Evolutionary conservation across 176 grass and related monocot genomes (phyloP).

Genomic region (Carex pumila): DNA sequence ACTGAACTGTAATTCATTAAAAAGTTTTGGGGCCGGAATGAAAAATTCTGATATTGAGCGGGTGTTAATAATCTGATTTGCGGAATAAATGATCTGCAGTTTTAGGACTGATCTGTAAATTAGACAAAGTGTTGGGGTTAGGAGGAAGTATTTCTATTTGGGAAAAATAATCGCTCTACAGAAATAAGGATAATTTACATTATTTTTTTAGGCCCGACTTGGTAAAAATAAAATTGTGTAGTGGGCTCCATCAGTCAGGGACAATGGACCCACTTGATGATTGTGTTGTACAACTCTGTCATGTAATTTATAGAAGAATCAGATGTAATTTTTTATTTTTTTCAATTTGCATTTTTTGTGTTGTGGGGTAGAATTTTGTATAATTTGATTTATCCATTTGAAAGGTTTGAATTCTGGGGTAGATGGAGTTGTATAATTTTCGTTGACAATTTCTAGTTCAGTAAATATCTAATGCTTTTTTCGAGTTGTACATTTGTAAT

Average conservation of each 20-base stretch:
- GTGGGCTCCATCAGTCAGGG: neutral
- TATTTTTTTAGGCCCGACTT: neutral
- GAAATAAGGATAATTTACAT: neutral
- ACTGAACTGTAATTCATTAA: conserved; percentile 23
- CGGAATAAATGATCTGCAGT: neutral
- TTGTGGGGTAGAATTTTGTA: neutral
- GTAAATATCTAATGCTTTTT: neutral
- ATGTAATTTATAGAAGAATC: conserved; percentile 16
- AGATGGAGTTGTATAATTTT: conserved; percentile 5
- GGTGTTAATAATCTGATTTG: neutral
- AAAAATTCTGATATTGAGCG: neutral
- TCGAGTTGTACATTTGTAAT: too few species aligned
- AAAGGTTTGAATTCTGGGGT: conserved; percentile 17
- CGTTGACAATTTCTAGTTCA: neutral
- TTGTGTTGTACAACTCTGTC: neutral
- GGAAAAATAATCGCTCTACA: neutral
- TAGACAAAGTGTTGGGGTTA: neutral
- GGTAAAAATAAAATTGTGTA: conserved; percentile 1
- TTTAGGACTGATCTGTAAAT: conserved; percentile 6
- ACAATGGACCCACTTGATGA: neutral
- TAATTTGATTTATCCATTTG: neutral
- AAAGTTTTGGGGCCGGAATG: conserved; percentile 12
- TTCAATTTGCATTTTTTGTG: neutral
- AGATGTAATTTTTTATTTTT: conserved; percentile 1
- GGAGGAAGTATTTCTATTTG: neutral